Evolutionary conservation across 441 rosid species (phyloP).

Genomic region (Eugenia klotzschiana): DNA sequence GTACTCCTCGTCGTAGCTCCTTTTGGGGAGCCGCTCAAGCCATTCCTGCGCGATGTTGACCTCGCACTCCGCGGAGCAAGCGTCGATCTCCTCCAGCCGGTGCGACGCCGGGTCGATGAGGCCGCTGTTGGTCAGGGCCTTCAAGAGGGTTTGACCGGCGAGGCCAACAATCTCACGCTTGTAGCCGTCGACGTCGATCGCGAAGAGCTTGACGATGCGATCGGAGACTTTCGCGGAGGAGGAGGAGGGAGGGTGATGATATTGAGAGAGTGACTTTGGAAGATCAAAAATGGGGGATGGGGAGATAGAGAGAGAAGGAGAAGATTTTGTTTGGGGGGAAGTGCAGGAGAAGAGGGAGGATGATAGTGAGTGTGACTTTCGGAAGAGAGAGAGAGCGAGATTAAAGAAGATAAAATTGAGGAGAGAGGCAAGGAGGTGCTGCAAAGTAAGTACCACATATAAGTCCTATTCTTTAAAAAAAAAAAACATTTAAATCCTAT

Average conservation of each 20-base stretch:
- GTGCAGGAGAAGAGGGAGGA: not conserved
- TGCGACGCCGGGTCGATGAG: conserved; percentile 82
- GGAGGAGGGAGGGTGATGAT: not conserved
- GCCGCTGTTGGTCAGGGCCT: conserved; percentile 49
- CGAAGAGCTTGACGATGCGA: conserved; percentile 68
- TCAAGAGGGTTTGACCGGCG: conserved; percentile 71
- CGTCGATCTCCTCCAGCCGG: conserved; percentile 81
- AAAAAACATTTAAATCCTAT: not conserved
- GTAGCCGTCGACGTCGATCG: conserved; percentile 55
- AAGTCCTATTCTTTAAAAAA: not conserved
- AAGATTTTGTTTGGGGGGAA: not conserved
- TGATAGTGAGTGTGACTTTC: not conserved
- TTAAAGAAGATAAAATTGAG: not conserved
- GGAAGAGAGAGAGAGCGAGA: not conserved
- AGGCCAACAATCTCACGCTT: conserved; percentile 65
- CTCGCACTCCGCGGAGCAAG: conserved; percentile 94
- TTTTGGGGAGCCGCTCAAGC: conserved; percentile 65
- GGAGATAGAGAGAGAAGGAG: not conserved
- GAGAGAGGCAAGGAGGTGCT: not conserved
- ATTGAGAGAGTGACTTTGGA: not conserved
- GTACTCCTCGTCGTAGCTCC: conserved; percentile 82
- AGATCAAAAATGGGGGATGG: not conserved
- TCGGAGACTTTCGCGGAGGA: conserved; percentile 56
- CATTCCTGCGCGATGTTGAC: conserved; percentile 91
- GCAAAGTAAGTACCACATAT: not conserved